Percentiles rank a stretch among this genome's conserved stretches.
Conservation (phyloP, 345 rosid species). For the Nasturtium officinale region DNA sequence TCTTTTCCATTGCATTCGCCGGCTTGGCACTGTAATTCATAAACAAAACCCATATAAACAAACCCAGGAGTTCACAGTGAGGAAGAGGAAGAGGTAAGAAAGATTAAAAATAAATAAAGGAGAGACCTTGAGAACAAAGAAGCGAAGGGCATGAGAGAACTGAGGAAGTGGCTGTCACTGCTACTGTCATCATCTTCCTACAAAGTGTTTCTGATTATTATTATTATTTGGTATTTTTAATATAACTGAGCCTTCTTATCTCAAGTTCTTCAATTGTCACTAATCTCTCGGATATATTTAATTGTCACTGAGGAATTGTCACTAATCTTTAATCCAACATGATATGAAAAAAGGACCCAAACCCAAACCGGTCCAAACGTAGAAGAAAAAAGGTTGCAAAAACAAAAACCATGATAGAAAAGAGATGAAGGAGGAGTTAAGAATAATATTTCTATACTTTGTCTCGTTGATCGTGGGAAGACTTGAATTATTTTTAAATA, state of each 20-base stretch:
- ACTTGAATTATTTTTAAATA: too few species aligned
- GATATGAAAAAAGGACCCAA: too few species aligned
- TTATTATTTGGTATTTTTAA: background rate
- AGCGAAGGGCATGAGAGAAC: slow-evolving; percentile 32
- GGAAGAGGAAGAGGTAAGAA: slow-evolving; percentile 3
- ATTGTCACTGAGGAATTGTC: too few species aligned
- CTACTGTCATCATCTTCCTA: slow-evolving; percentile 31
- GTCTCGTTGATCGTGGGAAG: too few species aligned
- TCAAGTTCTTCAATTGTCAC: background rate
- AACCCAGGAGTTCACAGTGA: slow-evolving; percentile 14
- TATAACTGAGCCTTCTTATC: background rate
- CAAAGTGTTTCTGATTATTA: slow-evolving; percentile 12
- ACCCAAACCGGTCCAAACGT: too few species aligned
- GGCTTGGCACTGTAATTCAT: slow-evolving; percentile 33
- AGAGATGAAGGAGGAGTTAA: too few species aligned
- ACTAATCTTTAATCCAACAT: too few species aligned
- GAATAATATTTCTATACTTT: too few species aligned
- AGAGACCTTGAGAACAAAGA: slow-evolving; percentile 39
- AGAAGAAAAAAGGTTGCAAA: too few species aligned
- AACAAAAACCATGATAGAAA: too few species aligned
- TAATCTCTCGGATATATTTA: too few species aligned
- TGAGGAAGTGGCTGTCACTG: slow-evolving; percentile 31
- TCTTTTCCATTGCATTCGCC: slow-evolving; percentile 37
- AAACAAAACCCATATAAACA: slow-evolving; percentile 8
- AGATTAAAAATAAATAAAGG: background rate